Percentiles rank a stretch among this genome's conserved stretches.
These are phyloP conservation scores for Mycena capillaripes DNA, from an alignment of 768 basidiomycete genomes.

Conservation along the genomic window DNA sequence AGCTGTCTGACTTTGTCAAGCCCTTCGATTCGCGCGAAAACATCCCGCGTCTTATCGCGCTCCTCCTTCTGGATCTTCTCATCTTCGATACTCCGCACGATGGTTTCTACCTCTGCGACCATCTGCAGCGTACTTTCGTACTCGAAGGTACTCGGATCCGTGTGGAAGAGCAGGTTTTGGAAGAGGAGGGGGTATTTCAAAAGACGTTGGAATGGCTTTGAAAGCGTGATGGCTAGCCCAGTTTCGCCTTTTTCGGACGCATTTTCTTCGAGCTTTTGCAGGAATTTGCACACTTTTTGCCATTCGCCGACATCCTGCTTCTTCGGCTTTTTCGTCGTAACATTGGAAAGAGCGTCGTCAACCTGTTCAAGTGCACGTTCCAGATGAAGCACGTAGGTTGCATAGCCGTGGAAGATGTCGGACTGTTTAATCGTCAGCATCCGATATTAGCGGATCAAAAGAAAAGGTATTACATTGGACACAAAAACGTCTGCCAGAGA, in stretches of 20 bases:
- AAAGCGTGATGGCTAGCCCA: conserved; percentile 93
- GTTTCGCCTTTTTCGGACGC: conserved; percentile 93
- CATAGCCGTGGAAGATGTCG: conserved; percentile 94
- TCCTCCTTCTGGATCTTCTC: conserved; percentile 98
- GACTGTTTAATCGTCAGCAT: conserved; percentile 65
- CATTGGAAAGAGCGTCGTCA: conserved; percentile 80
- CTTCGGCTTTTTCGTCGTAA: conserved; percentile 80
- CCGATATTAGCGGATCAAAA: conserved; percentile 20
- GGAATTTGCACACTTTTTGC: conserved; percentile 79
- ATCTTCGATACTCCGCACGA: conserved; percentile 97
- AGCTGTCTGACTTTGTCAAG: conserved; percentile 94
- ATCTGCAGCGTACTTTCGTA: conserved; percentile 97
- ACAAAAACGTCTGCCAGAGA: conserved; percentile 97
- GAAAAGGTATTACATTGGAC: conserved; percentile 76
- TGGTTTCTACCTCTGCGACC: conserved; percentile 97
- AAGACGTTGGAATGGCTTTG: conserved; percentile 96
- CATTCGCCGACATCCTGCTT: conserved; percentile 87
- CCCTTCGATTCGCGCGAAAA: conserved; percentile 96
- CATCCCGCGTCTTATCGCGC: conserved; percentile 94
- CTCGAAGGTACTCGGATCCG: conserved; percentile 97
- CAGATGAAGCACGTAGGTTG: conserved; percentile 93
- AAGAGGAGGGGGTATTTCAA: conserved; percentile 98
- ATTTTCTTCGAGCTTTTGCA: conserved; percentile 83
- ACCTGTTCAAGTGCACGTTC: conserved; percentile 92
- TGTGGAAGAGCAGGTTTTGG: conserved; percentile 96